Base-by-base conservation (phyloP, 768 basidiomycete genomes). In the Rubroboletus pulcherrimus region DNA sequence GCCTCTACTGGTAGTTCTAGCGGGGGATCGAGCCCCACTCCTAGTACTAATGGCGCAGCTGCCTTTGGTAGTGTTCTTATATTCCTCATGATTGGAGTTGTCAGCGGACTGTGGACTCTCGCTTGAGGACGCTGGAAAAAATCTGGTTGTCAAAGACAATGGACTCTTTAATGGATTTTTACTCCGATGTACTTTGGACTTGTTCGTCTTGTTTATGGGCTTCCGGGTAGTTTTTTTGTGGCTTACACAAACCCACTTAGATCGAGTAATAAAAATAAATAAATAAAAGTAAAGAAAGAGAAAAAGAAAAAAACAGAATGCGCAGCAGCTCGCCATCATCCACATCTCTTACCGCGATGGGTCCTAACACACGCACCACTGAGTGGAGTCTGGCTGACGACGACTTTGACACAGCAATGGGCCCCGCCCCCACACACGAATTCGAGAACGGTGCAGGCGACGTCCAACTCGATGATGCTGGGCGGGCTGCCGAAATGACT, bases 301-400 rank as follows among this genome's bases (percentile, higher is more conserved):
- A 56, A 49, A 38, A 43, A 17, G 37, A 29, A 12, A 31, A 53
- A 31, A 47, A 31, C 3, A 48, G 29, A 51, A 31, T 34, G 26
- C 40, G 53, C 34, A 6, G 1, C 38, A 6, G 26, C 26, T 26
- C 26, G 26, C 21, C 35, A 46, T 38, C 31, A 19, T 24, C 43
- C 43, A n/a, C 55, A n/a, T 35, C 46, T 56, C 53, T 52, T 48
- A 41, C 61, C 51, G 40, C 56, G 43, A 66, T 66, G 65, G 65
- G 66, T n/a, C 55, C 65, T 46, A 67, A 59, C 51, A 54, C 65
- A 49, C 63, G 48, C 43, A 46, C 55, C 34, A 39, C 62, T 3
- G 79, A 74, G 66, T 84, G 82, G 82, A 75, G 70, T 59, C 71
- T 78, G 59, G 72, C 70, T 58, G 72, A 72, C 63, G 72, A 81